Evolutionary conservation across 139 green algal species (phyloP).

Genomic region (Edaphochlamys debaryana): DNA sequence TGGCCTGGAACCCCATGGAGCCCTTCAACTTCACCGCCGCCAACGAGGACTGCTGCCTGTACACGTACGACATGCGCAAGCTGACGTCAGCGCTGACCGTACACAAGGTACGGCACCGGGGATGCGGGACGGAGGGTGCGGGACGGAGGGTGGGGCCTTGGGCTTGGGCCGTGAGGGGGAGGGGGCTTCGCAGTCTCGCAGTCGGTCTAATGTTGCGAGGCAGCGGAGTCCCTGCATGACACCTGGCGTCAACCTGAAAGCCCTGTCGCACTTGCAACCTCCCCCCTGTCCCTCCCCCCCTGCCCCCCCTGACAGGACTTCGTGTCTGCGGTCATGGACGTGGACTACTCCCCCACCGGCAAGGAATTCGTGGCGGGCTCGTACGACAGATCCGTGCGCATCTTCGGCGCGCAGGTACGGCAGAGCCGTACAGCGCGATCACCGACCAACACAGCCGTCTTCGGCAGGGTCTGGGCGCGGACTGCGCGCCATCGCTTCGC

Average conservation of each 20-base stretch:
- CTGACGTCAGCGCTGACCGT: constrained; percentile 85
- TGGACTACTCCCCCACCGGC: constrained; percentile 98
- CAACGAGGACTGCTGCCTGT: constrained; percentile 96
- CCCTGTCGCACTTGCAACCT: too few relatives aligned
- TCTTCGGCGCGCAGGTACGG: constrained; percentile 93
- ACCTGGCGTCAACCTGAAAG: too few relatives aligned
- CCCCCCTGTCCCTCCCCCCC: too few relatives aligned
- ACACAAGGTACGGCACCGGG: constrained; percentile 76
- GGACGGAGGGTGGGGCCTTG: neutral
- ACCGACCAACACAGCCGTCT: too few relatives aligned
- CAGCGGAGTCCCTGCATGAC: too few relatives aligned
- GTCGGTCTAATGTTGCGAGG: too few relatives aligned
- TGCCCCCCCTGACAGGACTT: too few relatives aligned
- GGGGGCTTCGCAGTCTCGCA: too few relatives aligned
- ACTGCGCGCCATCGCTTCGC: too few relatives aligned
- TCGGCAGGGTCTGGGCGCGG: too few relatives aligned
- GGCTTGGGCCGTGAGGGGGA: neutral
- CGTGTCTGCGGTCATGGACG: constrained; percentile 95
- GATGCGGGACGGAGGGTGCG: neutral
- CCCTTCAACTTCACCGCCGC: constrained; percentile 97
- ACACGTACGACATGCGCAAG: constrained; percentile 98
- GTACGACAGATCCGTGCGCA: constrained; percentile 95
- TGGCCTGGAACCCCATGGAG: constrained; percentile 98
- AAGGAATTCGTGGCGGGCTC: constrained; percentile 96
- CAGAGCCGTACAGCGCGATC: too few relatives aligned